phyloP scores from a whole-genome alignment of 176 grass and related monocot genomes.

The Tillandsia fasciculata region DNA sequence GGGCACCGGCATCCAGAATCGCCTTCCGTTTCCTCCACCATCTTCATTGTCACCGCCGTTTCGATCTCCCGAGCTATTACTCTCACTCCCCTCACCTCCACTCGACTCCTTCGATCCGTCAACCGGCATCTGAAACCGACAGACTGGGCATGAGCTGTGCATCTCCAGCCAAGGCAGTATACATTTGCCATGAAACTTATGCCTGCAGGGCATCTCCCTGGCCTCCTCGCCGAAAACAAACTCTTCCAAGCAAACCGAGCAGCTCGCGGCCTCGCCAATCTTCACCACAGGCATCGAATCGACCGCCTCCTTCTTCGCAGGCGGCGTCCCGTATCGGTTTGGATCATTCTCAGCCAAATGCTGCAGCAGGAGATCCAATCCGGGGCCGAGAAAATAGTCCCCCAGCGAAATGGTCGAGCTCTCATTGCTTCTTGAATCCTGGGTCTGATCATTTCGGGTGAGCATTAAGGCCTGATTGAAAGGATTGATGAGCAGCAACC shows the following conservation, averaged over 20 bases:
- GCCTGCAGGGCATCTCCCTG: constrained; percentile 15
- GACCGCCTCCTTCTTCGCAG: constrained; percentile 10
- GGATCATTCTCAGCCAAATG: constrained; percentile 10
- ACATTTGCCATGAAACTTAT: constrained; percentile 9
- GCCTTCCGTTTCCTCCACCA: not conserved
- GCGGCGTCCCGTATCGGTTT: constrained; percentile 7
- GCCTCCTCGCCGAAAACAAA: constrained; percentile 5
- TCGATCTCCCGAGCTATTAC: not conserved
- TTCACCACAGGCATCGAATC: constrained; percentile 16
- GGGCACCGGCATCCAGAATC: not conserved
- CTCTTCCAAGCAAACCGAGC: constrained; percentile 18
- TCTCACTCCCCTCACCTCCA: not conserved
- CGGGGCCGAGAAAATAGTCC: constrained; percentile 5
- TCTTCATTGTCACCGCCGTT: not conserved
- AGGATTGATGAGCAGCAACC: constrained; percentile 6
- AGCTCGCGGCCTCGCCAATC: not conserved
- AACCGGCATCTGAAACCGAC: constrained; percentile 14
- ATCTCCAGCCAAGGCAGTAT: constrained; percentile 18
- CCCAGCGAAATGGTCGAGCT: not conserved
- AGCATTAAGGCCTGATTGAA: constrained; percentile 8
- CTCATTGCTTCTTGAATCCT: not conserved
- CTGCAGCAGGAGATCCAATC: constrained; percentile 7
- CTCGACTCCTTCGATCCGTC: constrained; percentile 4
- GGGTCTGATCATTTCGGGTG: not conserved
- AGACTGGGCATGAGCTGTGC: constrained; percentile 15